phyloP scores from a whole-genome alignment of 192 early-diverging fungal species.

The Radiomyces spectabilis region DNA sequence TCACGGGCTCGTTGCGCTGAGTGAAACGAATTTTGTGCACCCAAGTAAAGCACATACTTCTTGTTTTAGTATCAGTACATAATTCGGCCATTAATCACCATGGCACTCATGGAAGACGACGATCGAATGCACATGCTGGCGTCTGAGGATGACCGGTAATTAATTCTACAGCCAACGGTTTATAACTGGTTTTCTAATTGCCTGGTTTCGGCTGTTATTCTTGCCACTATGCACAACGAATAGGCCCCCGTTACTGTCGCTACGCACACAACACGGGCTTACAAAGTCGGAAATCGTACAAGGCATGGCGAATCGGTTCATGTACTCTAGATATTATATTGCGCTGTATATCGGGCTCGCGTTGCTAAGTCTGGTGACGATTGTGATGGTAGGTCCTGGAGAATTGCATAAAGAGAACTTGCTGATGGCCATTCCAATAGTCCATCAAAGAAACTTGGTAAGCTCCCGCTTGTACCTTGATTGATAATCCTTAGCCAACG shows the following conservation, averaged over 20 bases:
- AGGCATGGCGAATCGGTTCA: constrained; percentile 50
- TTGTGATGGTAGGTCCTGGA: constrained; percentile 32
- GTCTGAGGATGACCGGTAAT: background rate
- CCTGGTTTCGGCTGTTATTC: background rate
- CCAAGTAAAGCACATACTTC: no score
- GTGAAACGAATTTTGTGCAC: no score
- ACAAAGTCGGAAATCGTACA: constrained; percentile 41
- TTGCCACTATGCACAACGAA: background rate
- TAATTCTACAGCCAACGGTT: background rate
- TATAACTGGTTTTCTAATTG: background rate
- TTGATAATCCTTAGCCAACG: background rate
- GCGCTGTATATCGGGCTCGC: constrained; percentile 44
- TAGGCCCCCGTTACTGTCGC: constrained; percentile 4
- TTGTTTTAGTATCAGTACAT: no score
- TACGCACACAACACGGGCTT: constrained; percentile 40
- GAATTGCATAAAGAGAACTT: background rate
- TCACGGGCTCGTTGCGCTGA: no score
- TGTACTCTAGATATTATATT: constrained; percentile 54
- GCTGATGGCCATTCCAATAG: constrained; percentile 2
- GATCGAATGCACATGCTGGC: background rate
- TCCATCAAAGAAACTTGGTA: constrained; percentile 39
- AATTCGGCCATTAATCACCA: no score
- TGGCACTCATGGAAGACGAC: background rate
- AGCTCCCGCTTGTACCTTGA: background rate
- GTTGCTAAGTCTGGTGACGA: constrained; percentile 39